Evolutionary conservation across 1,139 yeast species (phyloP).

Genomic region (Lodderomyces elongisporus): DNA sequence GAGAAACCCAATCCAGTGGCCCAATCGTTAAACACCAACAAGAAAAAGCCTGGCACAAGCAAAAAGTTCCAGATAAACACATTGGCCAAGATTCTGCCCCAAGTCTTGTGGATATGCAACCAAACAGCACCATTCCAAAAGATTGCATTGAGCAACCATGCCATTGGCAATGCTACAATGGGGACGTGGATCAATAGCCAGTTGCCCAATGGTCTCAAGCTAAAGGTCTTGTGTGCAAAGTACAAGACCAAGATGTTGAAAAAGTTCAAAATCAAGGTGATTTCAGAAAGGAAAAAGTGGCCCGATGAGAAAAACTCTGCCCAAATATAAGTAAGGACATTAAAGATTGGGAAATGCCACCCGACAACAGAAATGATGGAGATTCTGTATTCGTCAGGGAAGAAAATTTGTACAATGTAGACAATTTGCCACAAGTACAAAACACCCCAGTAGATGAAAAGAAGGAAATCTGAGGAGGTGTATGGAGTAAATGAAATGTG

Average conservation of each 20-base stretch:
- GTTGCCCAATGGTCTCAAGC: slow-evolving; percentile 40
- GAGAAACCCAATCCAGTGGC: slow-evolving; percentile 59
- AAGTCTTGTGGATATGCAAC: slow-evolving; percentile 50
- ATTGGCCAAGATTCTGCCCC: slow-evolving; percentile 68
- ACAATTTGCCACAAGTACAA: slow-evolving; percentile 49
- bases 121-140: slow-evolving; percentile 84
- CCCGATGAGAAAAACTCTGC: slow-evolving; percentile 51
- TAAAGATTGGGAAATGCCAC: slow-evolving; percentile 59
- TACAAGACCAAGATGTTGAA: slow-evolving; percentile 54
- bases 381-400: slow-evolving; percentile 32
- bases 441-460: slow-evolving; percentile 55
- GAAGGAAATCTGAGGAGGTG: slow-evolving; percentile 51
- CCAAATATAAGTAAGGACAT: slow-evolving; percentile 60
- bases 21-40: slow-evolving; percentile 65
- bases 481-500: slow-evolving; percentile 59
- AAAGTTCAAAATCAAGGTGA: slow-evolving; percentile 52
- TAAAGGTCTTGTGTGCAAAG: slow-evolving; percentile 56
- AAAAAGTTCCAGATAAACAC: slow-evolving; percentile 74
- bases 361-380: slow-evolving; percentile 39
- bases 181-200: slow-evolving; percentile 62
- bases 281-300: slow-evolving; percentile 51
- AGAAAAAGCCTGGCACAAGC: slow-evolving; percentile 54
- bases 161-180: slow-evolving; percentile 62
- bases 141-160: slow-evolving; percentile 68
- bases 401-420: slow-evolving; percentile 50